These are phyloP conservation scores for Hordeum vulgare DNA, from an alignment of 176 grass and related monocot genomes.

Conservation along the genomic window DNA sequence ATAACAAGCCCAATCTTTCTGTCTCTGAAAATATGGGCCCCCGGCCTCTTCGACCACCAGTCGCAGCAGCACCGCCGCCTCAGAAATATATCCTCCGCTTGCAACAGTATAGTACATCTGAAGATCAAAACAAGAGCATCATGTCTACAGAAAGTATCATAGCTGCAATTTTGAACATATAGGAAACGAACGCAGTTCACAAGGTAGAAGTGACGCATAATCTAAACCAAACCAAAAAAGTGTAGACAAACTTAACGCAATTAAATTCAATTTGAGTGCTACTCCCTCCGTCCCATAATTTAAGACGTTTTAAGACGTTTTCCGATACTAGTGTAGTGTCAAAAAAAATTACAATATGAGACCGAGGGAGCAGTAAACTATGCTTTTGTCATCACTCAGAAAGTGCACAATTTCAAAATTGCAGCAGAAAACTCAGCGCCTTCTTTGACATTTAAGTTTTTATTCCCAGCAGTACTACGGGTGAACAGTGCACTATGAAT, in stretches of 20 bases:
- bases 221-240: constrained; percentile 12
- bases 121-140: constrained; percentile 43
- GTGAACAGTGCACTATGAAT: background rate
- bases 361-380: constrained; percentile 27
- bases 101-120: constrained; percentile 29
- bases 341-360: too few relatives aligned
- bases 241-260: constrained; percentile 11
- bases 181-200: background rate
- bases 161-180: constrained; percentile 17
- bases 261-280: constrained; percentile 11
- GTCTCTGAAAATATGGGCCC: background rate
- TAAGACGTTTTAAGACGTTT: too few relatives aligned
- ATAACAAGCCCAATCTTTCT: background rate
- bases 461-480: background rate
- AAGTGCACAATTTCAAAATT: constrained; percentile 19
- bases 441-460: constrained; percentile 8
- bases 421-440: constrained; percentile 26
- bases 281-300: too few relatives aligned
- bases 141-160: constrained; percentile 10
- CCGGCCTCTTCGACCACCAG: background rate
- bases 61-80: background rate
- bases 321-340: too few relatives aligned
- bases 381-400: background rate
- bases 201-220: background rate
- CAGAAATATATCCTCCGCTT: constrained; percentile 20